Conservation (phyloP, 225 moss, liverwort and hornwort species). For the Physcomitrellopsis africana region DNA sequence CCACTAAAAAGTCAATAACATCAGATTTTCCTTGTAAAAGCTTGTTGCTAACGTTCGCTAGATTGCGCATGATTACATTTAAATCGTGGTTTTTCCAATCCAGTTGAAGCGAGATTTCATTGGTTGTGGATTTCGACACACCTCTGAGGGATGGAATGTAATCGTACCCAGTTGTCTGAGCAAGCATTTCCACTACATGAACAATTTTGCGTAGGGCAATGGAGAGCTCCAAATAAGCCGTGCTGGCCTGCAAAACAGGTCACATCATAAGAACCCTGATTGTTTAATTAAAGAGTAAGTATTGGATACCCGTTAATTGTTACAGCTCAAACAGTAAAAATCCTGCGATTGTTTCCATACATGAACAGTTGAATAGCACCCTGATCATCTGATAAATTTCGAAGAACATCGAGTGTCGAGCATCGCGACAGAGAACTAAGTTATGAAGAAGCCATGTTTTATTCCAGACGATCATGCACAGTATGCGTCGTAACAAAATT, state of each 20-base stretch:
- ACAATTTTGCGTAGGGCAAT: constrained; percentile 64
- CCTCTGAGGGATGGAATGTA: constrained; percentile 34
- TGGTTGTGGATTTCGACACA: constrained; percentile 22
- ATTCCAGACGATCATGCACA: not conserved
- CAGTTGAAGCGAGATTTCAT: constrained; percentile 47
- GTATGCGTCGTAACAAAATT: not conserved
- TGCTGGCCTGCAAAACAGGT: constrained; percentile 53
- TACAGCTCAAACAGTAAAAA: not conserved
- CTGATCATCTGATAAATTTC: no score
- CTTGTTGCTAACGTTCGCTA: constrained; percentile 59
- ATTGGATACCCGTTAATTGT: no score
- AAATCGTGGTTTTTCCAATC: constrained; percentile 67
- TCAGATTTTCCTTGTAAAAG: constrained; percentile 67
- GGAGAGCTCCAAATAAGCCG: constrained; percentile 58
- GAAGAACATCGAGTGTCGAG: not conserved
- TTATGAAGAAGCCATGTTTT: not conserved
- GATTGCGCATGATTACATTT: constrained; percentile 48
- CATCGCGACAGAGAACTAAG: not conserved
- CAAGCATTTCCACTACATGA: constrained; percentile 64
- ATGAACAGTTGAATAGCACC: no score
- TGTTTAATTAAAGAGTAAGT: no score
- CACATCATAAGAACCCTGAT: constrained; percentile 2
- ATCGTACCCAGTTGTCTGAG: constrained; percentile 68
- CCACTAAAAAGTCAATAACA: constrained; percentile 59
- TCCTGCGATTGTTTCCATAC: not conserved